phyloP scores from a whole-genome alignment of 1,284 basidiomycete species.

The Ustilago shanxiensis region DNA sequence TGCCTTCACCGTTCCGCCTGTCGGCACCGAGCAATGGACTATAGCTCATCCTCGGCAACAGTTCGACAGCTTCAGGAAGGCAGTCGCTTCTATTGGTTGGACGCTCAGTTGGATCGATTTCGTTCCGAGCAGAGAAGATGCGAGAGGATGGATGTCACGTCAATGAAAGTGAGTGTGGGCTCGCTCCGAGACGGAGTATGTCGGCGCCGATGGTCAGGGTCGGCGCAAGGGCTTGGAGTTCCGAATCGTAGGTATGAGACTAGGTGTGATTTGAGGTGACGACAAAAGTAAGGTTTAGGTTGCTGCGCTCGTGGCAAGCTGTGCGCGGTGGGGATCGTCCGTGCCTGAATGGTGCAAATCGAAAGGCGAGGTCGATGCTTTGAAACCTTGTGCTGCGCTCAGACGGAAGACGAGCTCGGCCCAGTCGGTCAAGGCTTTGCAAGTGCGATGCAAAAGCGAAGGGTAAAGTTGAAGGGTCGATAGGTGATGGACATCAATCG shows the following conservation, averaged over 20 bases:
- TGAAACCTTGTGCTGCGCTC: constrained; percentile 15
- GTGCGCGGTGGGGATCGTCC: constrained; percentile 4
- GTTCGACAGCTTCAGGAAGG: background rate
- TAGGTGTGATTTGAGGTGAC: constrained; percentile 4
- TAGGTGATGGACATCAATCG: background rate
- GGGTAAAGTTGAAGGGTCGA: too few species aligned
- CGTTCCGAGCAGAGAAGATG: constrained; percentile 5
- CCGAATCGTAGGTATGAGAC: background rate
- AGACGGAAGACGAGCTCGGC: constrained; percentile 12
- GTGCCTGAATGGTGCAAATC: constrained; percentile 4
- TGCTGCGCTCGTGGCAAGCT: background rate
- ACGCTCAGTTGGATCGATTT: background rate
- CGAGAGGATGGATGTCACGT: background rate
- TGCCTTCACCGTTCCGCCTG: constrained; percentile 24
- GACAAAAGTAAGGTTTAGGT: background rate
- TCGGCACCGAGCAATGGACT: constrained; percentile 31
- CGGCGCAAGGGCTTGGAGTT: background rate
- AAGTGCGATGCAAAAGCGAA: background rate
- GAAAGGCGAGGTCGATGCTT: background rate
- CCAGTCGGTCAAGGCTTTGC: background rate
- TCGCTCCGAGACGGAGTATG: constrained; percentile 9
- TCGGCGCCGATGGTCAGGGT: background rate
- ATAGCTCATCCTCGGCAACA: constrained; percentile 34
- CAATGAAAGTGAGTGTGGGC: background rate
- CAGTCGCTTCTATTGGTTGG: background rate